Base-by-base conservation (phyloP, 805 yeast genomes). In the Yarrowia deformans region DNA sequence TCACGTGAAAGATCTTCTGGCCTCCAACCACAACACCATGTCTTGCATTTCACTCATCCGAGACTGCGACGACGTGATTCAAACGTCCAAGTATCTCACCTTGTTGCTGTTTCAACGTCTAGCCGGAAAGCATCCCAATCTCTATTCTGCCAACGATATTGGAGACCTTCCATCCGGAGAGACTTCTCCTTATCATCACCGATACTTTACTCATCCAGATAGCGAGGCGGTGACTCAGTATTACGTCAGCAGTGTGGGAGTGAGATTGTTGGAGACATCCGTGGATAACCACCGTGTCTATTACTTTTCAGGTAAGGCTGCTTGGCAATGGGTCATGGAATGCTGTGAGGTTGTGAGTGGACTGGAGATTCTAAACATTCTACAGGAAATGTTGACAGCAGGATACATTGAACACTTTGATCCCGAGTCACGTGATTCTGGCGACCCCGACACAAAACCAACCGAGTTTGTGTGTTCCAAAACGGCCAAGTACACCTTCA, bases 251-350 rank as follows among this genome's bases (percentile, higher is more conserved):
- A 73, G 79, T 32, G 79, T 77, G 12, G 97, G 97, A 0, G 82
- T 91, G 2, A 79, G 97, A 19, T 73, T 90, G 3, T 85, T 85
- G 72, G 75, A 81, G 52, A 84, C 56, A 82, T 81, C 69, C 72
- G 73, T 7, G 1, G 56, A 60, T 16, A 67, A 55, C 3, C 34
- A 37, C 8, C 5, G 18, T 8, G 37, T 23, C 19, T 83, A 82
- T 72, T 84, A 87, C 68, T 83, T 91, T 71, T 84, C 90, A 1
- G 96, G 97, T 0, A 90, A 90, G 73, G 89, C 95, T 0, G 80
- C 89, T 0, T 84, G 88, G 78, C 97, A 93, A 74, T 94, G 97
- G 97, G 74, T 94, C 8, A 83, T 89, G 86, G 98, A 94, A 72
- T 93, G 97, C 75, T 90, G 97, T 0, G 95, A 91, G 74, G 81